Conservation (phyloP, 2,329 filamentous ascomycete genomes). For the Colletotrichum cuscutae region DNA sequence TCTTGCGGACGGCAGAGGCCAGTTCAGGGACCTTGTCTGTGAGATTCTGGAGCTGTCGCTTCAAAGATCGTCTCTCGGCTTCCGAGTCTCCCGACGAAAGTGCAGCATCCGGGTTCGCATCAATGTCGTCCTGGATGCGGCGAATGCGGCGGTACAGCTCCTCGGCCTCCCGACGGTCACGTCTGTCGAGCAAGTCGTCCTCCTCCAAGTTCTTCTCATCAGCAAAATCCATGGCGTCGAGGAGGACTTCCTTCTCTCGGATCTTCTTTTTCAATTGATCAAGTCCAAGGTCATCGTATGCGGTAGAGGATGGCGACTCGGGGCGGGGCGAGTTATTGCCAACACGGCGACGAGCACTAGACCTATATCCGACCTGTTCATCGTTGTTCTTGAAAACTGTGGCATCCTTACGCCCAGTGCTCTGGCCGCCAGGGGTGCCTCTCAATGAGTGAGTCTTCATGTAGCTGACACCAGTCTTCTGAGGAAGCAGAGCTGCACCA, state of each 20-base stretch:
- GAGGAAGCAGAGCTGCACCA: constrained; percentile 89
- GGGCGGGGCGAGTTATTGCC: constrained; percentile 84
- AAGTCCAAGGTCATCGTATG: constrained; percentile 83
- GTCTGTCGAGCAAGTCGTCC: constrained; percentile 89
- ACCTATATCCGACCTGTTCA: constrained; percentile 90
- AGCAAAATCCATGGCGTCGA: constrained; percentile 96
- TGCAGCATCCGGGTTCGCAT: constrained; percentile 83
- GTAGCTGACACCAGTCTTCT: constrained; percentile 98
- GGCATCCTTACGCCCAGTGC: constrained; percentile 83
- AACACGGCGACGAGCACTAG: constrained; percentile 88
- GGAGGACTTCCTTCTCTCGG: constrained; percentile 89
- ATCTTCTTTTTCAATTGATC: constrained; percentile 95
- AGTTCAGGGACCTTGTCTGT: constrained; percentile 92
- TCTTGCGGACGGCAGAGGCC: constrained; percentile 89
- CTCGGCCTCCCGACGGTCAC: constrained; percentile 91
- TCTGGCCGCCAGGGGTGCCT: constrained; percentile 66
- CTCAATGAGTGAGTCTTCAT: constrained; percentile 95
- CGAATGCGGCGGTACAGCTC: constrained; percentile 94
- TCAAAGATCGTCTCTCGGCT: constrained; percentile 85
- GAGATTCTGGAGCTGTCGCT: constrained; percentile 87
- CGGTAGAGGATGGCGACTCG: constrained; percentile 76
- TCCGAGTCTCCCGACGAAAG: constrained; percentile 81
- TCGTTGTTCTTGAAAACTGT: constrained; percentile 98
- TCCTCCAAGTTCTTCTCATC: constrained; percentile 92
- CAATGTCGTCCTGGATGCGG: constrained; percentile 93